Evolutionary conservation across 371 early-diverging fungal genomes (phyloP), one percentile per base, ranked within the genome.

Genomic region (Mortierella sp.): DNA sequence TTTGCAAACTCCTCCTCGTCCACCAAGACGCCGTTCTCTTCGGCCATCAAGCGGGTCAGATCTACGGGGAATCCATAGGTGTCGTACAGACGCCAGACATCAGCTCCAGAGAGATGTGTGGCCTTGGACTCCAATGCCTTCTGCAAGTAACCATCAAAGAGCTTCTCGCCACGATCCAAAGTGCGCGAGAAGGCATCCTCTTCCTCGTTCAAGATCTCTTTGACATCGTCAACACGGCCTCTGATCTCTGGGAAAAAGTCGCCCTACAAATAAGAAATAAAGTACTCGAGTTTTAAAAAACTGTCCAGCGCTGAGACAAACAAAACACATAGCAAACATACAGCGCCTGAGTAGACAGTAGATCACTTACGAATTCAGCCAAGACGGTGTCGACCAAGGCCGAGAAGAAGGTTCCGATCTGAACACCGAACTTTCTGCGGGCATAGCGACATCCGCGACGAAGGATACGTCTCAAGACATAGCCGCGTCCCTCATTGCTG

Each of bases 41-140:
- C 96, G 26, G 98, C 98, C 95, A 99, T 98, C 51, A 99, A 80
- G 64, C 94, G 92, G 8, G 99, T 99, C 60, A 99, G 85, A 84
- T 99, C 99, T 6, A 97, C 94, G 17, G 99, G 99, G 92, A 99
- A 99, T 52, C 99, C 99, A 81, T 95, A 99, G 17, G 99, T 99
- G 81, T 99, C 99, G 75, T 99, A 99, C 72, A 99, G 85, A 26
- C 96, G 88, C 97, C 99, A 99, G 23, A 95, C 98, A 82, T 97
- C 95, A 39, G 89, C 89, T 50, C 99, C 99, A 34, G 89, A 85
- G 48, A 99, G 81, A n/a, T 83, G 79, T 15, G 68, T 88, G 41
- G 81, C 58, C 17, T 84, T 84, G 47, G 87, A 68, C 41, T 87
- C 81, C 63, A 87, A 81, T 62, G 95, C 84, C 81, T 93, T 91